Evolutionary conservation across 345 rosid genomes (phyloP).

Genomic region (Populus tremula): DNA sequence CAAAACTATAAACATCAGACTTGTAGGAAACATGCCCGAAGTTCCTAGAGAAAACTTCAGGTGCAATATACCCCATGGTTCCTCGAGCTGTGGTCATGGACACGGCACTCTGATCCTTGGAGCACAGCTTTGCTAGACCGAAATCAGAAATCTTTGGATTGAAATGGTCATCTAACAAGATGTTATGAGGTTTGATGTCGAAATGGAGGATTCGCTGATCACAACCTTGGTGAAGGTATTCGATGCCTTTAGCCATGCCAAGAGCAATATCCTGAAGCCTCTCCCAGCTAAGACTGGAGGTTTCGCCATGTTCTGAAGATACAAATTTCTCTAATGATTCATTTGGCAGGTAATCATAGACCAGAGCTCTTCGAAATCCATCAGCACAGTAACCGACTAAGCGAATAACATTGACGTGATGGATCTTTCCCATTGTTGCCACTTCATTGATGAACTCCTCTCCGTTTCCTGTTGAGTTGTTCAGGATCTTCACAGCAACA

Average conservation of each 20-base stretch:
- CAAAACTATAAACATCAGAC: constrained; percentile 19
- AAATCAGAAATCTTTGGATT: constrained; percentile 23
- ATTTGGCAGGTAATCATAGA: constrained; percentile 11
- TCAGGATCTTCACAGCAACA: constrained; percentile 29
- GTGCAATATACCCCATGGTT: constrained; percentile 22
- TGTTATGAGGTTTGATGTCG: constrained; percentile 16
- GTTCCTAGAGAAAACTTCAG: constrained; percentile 19
- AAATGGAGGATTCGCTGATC: constrained; percentile 20
- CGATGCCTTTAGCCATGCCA: constrained; percentile 22
- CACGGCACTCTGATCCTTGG: constrained; percentile 5
- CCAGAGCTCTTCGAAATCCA: constrained; percentile 14
- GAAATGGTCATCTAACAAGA: constrained; percentile 14
- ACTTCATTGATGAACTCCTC: constrained; percentile 27
- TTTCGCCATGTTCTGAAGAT: background rate
- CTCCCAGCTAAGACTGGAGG: constrained; percentile 6
- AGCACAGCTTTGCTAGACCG: constrained; percentile 18
- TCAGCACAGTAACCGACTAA: constrained; percentile 15
- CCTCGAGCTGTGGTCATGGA: constrained; percentile 20
- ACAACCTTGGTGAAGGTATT: constrained; percentile 24
- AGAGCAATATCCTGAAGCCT: constrained; percentile 17
- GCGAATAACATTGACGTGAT: constrained; percentile 17
- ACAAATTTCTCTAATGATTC: constrained; percentile 7
- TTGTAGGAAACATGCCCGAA: constrained; percentile 15
- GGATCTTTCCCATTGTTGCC: constrained; percentile 22
- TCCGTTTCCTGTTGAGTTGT: constrained; percentile 20